Evolutionary conservation across 305 asterid genomes (phyloP), one percentile per base, ranked within the genome.

Genomic region (Petunia hybrid): DNA sequence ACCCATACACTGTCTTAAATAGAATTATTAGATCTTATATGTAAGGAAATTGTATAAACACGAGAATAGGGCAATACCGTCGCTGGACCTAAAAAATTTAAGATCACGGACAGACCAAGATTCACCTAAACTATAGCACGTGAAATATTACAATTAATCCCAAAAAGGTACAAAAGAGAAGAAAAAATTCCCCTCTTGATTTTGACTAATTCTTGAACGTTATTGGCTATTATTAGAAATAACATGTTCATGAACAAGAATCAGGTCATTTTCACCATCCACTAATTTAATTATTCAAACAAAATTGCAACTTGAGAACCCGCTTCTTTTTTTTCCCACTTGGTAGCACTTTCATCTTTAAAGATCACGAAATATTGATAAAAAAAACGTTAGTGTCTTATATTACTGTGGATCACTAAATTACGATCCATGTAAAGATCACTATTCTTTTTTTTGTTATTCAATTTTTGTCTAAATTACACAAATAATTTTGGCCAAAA

Each of bases 91-190:
- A 45, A 22, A 41, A 46, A 6, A 22, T 22, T 22, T 22, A 22
- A 45, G 42, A 60, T 46, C 77, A 71, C 31, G 61, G 77, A 71
- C 31, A 46, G 77, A 71, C 12, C 61, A 71, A 71, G 77, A 71
- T 71, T 71, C 77, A 71, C 61, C 42, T 46, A 71, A 70, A 70
- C 77, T 46, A 46, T 46, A 71, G 31, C 77, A 46, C 43, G 61
- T 46, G 61, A 70, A 45, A 45, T 70, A 2, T 70, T 22, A 70
- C 53, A 22, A 70, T 9, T 70, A 70, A 31, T 70, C 57, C 75
- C 55, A 68, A 68, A 43, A 68, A 35, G 4, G 22, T 70, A 45
- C 45, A 8, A 22, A 70, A 13, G 22, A 46, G 46, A 45, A 45
- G 2, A 35, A 31, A 45, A 70, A 45, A 46, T 3, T 67, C 38